These are phyloP conservation scores for Colletotrichum sp. DNA, from an alignment of 2,329 filamentous ascomycete species.

Conservation along the genomic window DNA sequence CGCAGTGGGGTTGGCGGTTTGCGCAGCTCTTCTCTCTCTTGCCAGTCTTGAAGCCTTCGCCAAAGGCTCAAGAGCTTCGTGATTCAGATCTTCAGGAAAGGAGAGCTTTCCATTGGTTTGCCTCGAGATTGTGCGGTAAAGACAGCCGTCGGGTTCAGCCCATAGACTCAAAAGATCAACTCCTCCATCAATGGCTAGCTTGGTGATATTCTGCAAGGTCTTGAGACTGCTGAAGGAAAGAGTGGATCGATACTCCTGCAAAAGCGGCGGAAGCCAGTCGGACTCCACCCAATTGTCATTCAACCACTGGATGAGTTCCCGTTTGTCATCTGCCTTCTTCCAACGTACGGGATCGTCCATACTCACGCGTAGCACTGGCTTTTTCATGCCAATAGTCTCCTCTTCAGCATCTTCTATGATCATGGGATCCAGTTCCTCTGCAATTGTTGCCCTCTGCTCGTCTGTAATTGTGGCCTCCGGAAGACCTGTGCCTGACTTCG, in stretches of 20 bases:
- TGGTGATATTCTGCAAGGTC: not conserved
- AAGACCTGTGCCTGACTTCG: not conserved
- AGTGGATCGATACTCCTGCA: not conserved
- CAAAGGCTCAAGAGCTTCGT: not conserved
- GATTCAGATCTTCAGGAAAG: not conserved
- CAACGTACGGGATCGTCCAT: not conserved
- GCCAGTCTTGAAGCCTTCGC: not conserved
- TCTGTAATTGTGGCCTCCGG: not conserved
- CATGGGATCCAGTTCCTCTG: not conserved
- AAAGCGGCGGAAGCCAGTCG: slow-evolving; percentile 8
- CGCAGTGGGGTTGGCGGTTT: not conserved
- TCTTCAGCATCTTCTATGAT: not conserved
- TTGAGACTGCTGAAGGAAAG: not conserved
- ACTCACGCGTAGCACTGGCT: not conserved
- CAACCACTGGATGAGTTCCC: not conserved
- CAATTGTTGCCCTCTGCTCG: not conserved
- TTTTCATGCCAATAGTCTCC: not conserved
- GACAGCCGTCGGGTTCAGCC: slow-evolving; percentile 3
- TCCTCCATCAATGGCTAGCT: not conserved
- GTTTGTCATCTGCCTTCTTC: not conserved
- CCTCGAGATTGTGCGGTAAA: not conserved
- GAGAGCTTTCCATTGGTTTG: not conserved
- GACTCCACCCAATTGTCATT: not conserved
- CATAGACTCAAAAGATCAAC: slow-evolving; percentile 2
- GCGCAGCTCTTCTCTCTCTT: not conserved